phyloP scores from a whole-genome alignment of 2,329 filamentous ascomycete genomes.

The Cladosporium sp. region DNA sequence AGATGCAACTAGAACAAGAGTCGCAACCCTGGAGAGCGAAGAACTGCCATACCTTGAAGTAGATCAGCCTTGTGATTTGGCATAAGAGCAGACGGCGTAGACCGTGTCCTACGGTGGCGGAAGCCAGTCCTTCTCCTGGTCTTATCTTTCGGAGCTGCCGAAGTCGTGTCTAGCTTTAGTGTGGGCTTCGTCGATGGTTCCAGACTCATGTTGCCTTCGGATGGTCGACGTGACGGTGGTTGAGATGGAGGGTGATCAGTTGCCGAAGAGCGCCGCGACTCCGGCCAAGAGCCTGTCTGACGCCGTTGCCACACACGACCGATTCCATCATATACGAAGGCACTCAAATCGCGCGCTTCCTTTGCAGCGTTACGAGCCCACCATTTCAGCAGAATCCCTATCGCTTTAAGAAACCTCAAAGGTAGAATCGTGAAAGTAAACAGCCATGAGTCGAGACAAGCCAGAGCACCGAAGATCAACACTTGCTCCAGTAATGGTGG shows the following conservation, averaged over 20 bases:
- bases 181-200: neutral
- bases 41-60: conserved; percentile 60
- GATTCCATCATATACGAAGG: conserved; percentile 74
- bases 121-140: conserved; percentile 25
- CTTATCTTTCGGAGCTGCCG: neutral
- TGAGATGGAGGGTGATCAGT: conserved; percentile 1
- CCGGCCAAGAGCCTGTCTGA: conserved; percentile 1
- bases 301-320: conserved; percentile 68
- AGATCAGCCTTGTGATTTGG: conserved; percentile 94
- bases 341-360: conserved; percentile 67
- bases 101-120: conserved; percentile 71
- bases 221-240: conserved; percentile 4
- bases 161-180: neutral
- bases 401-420: conserved; percentile 76
- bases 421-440: conserved; percentile 96
- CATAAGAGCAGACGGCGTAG: conserved; percentile 76
- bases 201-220: neutral
- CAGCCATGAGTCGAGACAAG: conserved; percentile 92
- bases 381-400: conserved; percentile 72
- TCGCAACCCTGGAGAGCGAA: no score
- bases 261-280: conserved; percentile 4
- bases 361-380: conserved; percentile 69
- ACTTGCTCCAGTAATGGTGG: conserved; percentile 79
- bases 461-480: conserved; percentile 80
- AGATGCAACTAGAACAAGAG: neutral